phyloP scores from a whole-genome alignment of 192 early-diverging fungal genomes.

The Radiomyces spectabilis region DNA sequence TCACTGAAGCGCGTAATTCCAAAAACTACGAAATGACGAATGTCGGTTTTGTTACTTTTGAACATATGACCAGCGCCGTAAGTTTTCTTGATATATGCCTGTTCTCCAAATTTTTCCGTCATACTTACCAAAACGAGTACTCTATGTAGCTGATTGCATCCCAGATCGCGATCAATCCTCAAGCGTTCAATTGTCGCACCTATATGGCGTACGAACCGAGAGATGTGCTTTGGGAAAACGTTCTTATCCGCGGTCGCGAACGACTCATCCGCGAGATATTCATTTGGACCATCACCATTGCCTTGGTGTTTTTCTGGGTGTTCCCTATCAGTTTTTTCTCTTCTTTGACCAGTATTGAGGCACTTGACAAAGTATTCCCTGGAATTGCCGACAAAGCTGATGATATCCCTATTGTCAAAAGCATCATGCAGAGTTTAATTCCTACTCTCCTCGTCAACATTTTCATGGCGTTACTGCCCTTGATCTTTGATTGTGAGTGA shows the following conservation, averaged over 20 bases:
- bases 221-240: constrained; percentile 63
- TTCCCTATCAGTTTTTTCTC: constrained; percentile 58
- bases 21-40: constrained; percentile 29
- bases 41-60: constrained; percentile 71
- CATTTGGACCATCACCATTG: constrained; percentile 43
- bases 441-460: constrained; percentile 58
- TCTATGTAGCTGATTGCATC: constrained; percentile 47
- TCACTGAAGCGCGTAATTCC: constrained; percentile 21
- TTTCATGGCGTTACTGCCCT: constrained; percentile 60
- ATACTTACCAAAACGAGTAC: no score
- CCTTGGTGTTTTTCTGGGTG: constrained; percentile 66
- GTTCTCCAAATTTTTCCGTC: background rate
- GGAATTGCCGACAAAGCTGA: constrained; percentile 33
- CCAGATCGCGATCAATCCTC: constrained; percentile 55
- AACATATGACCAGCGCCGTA: constrained; percentile 57
- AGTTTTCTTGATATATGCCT: background rate
- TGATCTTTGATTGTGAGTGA: constrained; percentile 46
- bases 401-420: constrained; percentile 37
- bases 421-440: constrained; percentile 54
- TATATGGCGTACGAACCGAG: constrained; percentile 61
- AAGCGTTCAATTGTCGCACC: constrained; percentile 54
- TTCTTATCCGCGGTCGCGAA: constrained; percentile 43
- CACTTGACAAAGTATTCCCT: constrained; percentile 46
- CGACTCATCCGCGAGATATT: constrained; percentile 39
- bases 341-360: constrained; percentile 52